Evolutionary conservation across 1,139 yeast genomes (phyloP), one percentile per base, ranked within the genome.

Genomic region (Meyerozyma guilliermondii): DNA sequence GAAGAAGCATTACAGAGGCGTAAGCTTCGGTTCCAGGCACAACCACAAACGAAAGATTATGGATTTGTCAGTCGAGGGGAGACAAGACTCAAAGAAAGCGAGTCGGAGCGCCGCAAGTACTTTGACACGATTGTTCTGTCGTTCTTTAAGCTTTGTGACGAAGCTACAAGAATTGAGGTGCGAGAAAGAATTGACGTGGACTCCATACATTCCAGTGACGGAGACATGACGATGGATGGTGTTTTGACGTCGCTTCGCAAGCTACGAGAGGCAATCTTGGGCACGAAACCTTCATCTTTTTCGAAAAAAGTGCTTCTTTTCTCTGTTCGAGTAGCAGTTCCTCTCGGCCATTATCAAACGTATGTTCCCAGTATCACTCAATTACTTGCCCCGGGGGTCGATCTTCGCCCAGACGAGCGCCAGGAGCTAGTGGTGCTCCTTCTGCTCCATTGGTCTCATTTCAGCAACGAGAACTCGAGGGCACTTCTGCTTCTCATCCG

Each of bases 61-160:
- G 87, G 87, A 0, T 64, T 72, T 38, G 60, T 78, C 1, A 80
- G 86, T 49, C 62, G 86, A 41, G 86, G 86, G 1, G 84, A 79
- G 43, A 84, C 78, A 47, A 56, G 57, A 40, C 60, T 81, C 23
- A 80, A 75, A 47, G 51, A 63, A n/a, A 75, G 74, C 50, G 57
- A 58, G 11, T 44, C 48, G 5, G 77, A 69, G 11, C 58, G 83
- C 46, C 56, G 53, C 14, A 57, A 50, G 27, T 73, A 62, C 45
- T 79, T 73, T 50, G 54, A 55, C 3, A 48, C 55, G 27, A 70
- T 78, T 7, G 54, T 73, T 18, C 46, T 46, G 11, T 52, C 56
- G 6, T 71, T 71, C 43, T 51, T 59, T 1, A 41, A 43, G 11
- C 65, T 61, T 46, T 65, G 71, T 44, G 55, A 58, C 29, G 45